Evolutionary conservation across 129 eudicot species (phyloP), one percentile per base, ranked within the genome.

Genomic region (Arctium minus): DNA sequence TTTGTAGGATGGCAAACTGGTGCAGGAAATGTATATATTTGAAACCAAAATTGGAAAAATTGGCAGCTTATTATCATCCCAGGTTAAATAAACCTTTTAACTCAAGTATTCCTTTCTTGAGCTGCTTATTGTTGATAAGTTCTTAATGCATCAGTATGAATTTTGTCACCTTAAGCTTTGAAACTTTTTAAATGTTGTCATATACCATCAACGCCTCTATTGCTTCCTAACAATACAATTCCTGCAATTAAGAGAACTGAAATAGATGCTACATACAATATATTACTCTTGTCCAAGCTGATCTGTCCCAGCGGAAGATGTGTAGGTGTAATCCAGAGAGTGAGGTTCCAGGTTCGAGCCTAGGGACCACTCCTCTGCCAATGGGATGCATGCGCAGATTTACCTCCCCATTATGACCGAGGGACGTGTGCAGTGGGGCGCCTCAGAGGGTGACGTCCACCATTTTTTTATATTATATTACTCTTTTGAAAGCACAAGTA

Each of bases 21-120:
- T 94, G 98, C 90, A 81, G 98, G 86, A 94, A 94, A 88, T 94
- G 98, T 73, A 90, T 94, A 85, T 92, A 88, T 82, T 89, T 94
- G 88, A 94, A 94, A 83, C 98, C 98, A 12, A 94, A 92, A 79
- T 38, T 94, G 87, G 98, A 94, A 90, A 94, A 90, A 80, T 46
- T 94, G 80, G 98, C 98, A 2, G 97, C 98, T 77, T 80, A 86
- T 40, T 94, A 87, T 81, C 79, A 82, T 77, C 97, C 94, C 7
- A 89, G 98, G 98, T 94, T 42, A 22, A 79, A 65, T 70, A 10
- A 56, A 40, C 11, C 62, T 10, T 79, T 60, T 30, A 74, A 76
- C 48, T 12, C 8, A 0, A 33, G 27, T n/a, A 82, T 32, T 62
- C 10, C 3, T 44, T 82, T 18, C 76, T 53, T 82, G 7, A 65